Evolutionary conservation across 208 protist species (phyloP).

Genomic region (Trypanosoma congolense): DNA sequence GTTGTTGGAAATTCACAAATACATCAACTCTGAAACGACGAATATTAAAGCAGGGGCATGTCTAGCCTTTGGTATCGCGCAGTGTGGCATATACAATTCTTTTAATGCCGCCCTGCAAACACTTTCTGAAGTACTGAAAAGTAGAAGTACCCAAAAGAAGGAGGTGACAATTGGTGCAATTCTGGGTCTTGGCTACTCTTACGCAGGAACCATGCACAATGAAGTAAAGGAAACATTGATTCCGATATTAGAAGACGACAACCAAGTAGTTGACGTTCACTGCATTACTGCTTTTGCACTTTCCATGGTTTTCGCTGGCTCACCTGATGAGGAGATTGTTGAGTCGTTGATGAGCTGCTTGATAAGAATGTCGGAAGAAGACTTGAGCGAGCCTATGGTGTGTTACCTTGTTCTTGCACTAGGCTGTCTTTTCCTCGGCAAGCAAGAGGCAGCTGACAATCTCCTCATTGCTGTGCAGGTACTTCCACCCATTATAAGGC

Average conservation of each 20-base stretch:
- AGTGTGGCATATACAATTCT: constrained; percentile 84
- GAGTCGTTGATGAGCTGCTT: constrained; percentile 91
- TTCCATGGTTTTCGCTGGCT: constrained; percentile 96
- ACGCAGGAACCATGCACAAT: constrained; percentile 91
- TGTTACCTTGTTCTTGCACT: constrained; percentile 92
- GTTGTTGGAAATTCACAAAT: constrained; percentile 95
- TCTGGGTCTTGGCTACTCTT: constrained; percentile 96
- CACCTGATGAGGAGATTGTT: constrained; percentile 92
- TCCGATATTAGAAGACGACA: constrained; percentile 90
- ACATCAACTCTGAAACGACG: constrained; percentile 90
- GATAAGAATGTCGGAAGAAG: constrained; percentile 75
- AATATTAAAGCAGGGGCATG: constrained; percentile 97
- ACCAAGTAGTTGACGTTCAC: constrained; percentile 90
- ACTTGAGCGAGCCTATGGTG: constrained; percentile 64
- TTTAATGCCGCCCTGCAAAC: constrained; percentile 95
- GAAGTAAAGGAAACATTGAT: constrained; percentile 94
- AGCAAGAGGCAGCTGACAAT: constrained; percentile 90
- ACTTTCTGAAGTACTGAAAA: constrained; percentile 82
- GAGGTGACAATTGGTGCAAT: constrained; percentile 89
- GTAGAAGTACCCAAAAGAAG: constrained; percentile 52
- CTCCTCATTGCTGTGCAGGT: constrained; percentile 91
- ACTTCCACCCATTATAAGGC: constrained; percentile 61
- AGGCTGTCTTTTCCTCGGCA: constrained; percentile 94
- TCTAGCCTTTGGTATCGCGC: constrained; percentile 86
- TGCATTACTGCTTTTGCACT: constrained; percentile 93